Base-by-base conservation (phyloP, 2,329 filamentous ascomycete genomes). In the Aspergillus terreus region DNA sequence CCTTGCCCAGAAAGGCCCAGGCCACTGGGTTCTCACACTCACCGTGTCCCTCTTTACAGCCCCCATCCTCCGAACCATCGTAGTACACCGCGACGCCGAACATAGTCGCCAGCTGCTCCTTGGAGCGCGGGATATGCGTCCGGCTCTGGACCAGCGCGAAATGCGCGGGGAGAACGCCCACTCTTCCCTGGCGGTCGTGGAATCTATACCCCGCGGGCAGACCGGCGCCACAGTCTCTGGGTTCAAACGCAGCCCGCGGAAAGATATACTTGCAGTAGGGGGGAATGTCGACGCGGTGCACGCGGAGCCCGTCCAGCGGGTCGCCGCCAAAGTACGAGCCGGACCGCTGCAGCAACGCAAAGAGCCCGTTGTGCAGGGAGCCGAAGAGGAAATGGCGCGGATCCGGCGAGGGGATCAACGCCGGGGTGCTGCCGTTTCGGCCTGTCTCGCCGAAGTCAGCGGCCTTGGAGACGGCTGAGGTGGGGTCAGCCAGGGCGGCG, bases 221-320 rank as follows among this genome's bases (percentile, higher is more conserved):
- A 11, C 45, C 38, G 17, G 47, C 12, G 9, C 27, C 49, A 7
- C 38, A n/a, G 19, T 30, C 27, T 30, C 3, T 30, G 27, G 7
- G 19, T 30, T 27, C 44, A 19, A 44, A 32, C 32, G 35, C 23
- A n/a, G 41, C 4, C 12, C 27, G 40, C 10, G 42, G 51, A 48
- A 74, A 73, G 38, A 72, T 53, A 54, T 70, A 73, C 55, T 74
- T 74, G 21, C 62, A 53, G 50, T 71, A 73, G 2, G 65, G 62
- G 2, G 61, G 57, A 14, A 64, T 56, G 44, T 67, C 64, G 35
- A 59, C 61, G 15, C 63, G 61, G 54, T 68, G 60, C 12, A 69
- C 53, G 49, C 55, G 59, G 11, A 70, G 27, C 1, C 61, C 60
- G 2, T 61, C 46, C 17, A 42, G 17, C 27, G 59, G 57, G 15